These are phyloP conservation scores for Nicotiana sylvestris DNA, from an alignment of 257 asterid species.

Conservation along the genomic window DNA sequence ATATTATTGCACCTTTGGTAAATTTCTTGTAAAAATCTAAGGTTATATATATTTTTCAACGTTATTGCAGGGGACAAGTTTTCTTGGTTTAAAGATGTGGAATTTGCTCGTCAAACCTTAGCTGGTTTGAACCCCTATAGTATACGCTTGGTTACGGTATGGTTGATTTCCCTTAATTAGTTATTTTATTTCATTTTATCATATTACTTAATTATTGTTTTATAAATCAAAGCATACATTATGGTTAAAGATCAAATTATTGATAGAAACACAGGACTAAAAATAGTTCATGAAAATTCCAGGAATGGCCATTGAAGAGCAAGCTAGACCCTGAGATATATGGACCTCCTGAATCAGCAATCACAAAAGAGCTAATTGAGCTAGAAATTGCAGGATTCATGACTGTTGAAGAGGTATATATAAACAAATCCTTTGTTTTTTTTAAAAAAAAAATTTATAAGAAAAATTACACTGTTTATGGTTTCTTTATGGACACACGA, in stretches of 20 bases:
- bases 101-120: conserved; percentile 70
- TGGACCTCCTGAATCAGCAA: conserved; percentile 71
- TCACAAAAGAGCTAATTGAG: conserved; percentile 51
- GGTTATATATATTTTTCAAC: background rate
- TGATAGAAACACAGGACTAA: background rate
- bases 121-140: conserved; percentile 63
- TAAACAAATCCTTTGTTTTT: background rate
- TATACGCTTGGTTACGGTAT: conserved; percentile 57
- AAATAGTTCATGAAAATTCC: background rate
- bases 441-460: background rate
- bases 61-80: conserved; percentile 45
- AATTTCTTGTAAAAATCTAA: background rate
- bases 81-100: conserved; percentile 70
- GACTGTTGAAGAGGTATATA: conserved; percentile 61
- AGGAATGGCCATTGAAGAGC: conserved; percentile 90
- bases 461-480: background rate
- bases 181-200: no score
- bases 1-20: no score
- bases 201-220: no score
- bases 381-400: conserved; percentile 36
- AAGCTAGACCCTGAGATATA: conserved; percentile 58
- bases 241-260: background rate
- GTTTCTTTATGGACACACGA: no score
- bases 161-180: background rate
- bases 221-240: no score